These are phyloP conservation scores for Coemansia sp. DNA, from an alignment of 192 early-diverging fungal species.

Conservation along the genomic window DNA sequence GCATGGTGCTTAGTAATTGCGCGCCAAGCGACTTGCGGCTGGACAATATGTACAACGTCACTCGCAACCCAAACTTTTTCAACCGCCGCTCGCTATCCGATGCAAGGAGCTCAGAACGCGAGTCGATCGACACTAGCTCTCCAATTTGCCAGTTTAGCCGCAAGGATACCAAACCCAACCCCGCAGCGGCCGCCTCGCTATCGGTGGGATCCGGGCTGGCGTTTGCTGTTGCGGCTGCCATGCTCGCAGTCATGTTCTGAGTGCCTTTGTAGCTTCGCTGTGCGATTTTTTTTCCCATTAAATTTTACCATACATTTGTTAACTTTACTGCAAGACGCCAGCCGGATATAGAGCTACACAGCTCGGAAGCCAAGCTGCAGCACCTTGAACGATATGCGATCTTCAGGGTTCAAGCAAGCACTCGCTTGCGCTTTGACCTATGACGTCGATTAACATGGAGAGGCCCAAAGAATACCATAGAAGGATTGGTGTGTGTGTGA, in stretches of 20 bases:
- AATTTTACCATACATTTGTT: background rate
- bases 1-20: constrained; percentile 33
- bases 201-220: constrained; percentile 2
- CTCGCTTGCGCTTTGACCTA: background rate
- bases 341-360: no score
- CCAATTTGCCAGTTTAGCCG: constrained; percentile 38
- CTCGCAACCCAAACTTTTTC: constrained; percentile 46
- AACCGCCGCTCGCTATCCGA: constrained; percentile 23
- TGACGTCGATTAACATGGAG: background rate
- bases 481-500: background rate
- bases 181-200: constrained; percentile 7
- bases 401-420: background rate
- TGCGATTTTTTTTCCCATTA: background rate
- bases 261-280: background rate
- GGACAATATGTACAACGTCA: constrained; percentile 29
- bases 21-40: constrained; percentile 37
- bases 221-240: background rate
- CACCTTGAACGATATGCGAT: background rate
- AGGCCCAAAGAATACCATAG: background rate
- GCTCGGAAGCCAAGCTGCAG: background rate
- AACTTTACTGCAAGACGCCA: background rate
- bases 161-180: constrained; percentile 2
- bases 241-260: background rate
- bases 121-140: constrained; percentile 6
- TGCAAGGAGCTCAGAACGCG: background rate